Conservation (phyloP, 2,329 filamentous ascomycete genomes). For the Sporothrix phasma region DNA sequence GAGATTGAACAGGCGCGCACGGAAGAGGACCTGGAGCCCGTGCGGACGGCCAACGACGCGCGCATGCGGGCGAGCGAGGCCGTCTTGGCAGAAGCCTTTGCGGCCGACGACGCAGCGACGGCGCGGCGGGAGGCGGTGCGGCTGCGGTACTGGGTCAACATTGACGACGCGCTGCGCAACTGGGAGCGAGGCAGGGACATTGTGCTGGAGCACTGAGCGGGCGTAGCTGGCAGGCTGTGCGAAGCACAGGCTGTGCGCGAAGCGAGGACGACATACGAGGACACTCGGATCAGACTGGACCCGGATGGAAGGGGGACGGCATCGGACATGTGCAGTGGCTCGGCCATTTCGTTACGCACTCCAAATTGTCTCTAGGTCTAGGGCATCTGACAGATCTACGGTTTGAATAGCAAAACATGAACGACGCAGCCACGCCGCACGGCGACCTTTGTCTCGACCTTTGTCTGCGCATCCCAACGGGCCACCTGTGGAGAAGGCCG, state of each 20-base stretch:
- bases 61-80: conserved; percentile 56
- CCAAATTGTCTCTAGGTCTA: not conserved
- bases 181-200: conserved; percentile 71
- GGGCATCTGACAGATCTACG: not conserved
- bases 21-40: conserved; percentile 52
- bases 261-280: too few species aligned
- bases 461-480: not conserved
- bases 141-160: conserved; percentile 84
- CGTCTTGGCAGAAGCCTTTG: conserved; percentile 55
- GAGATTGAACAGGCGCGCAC: conserved; percentile 58
- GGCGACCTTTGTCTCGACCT: too few species aligned
- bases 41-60: conserved; percentile 57
- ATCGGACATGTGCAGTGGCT: too few species aligned
- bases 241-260: too few species aligned
- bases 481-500: not conserved
- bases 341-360: too few species aligned
- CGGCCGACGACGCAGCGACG: conserved; percentile 45
- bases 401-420: too few species aligned
- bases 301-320: too few species aligned
- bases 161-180: conserved; percentile 65
- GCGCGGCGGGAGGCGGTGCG: conserved; percentile 65
- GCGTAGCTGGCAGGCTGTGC: too few species aligned
- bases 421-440: too few species aligned
- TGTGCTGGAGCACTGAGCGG: conserved; percentile 40
- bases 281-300: too few species aligned